Evolutionary conservation across 345 rosid species (phyloP), one percentile per base, ranked within the genome.

Genomic region (Arabidopsis arenosa): DNA sequence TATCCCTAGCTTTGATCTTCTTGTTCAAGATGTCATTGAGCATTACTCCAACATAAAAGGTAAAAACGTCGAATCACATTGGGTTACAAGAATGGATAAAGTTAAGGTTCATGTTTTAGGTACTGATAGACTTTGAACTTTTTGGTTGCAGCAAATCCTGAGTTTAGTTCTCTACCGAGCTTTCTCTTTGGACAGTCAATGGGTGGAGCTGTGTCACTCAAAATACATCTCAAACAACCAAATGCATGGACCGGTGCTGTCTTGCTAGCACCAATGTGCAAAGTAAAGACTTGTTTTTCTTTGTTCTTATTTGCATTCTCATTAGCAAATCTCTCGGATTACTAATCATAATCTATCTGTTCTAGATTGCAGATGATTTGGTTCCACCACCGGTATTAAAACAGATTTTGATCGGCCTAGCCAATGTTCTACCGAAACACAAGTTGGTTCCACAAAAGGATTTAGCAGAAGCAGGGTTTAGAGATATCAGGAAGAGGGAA

Each of bases 241-340:
- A 75, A 85, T 65, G 86, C 89, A 4, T 95, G 98, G 97, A 86
- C 75, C 35, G 99, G 99, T 17, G 97, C 96, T 7, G 78, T 89
- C 81, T 90, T 95, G 63, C 94, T 84, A 35, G 98, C 99, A 36
- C 97, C 99, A 0, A 95, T 95, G 99, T 95, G 98, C 88, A 95
- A 95, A 85, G 99, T 95, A 87, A 41, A 12, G 48, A 52, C 56
- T 67, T 44, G n/a, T 52, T 49, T 51, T 52, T 28, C 10, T 41
- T 51, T 54, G 26, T 23, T 63, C 35, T 51, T 81, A 17, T 57
- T 39, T 56, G 41, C 66, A n/a, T 35, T 2, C 8, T 36, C 52
- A 21, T 62, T 72, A 15, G 65, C 52, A 61, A 51, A 18, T 53
- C 57, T 61, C 5, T 15, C 4, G 15, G 48, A 30, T 40, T 36